Evolutionary conservation across 495 filamentous ascomycete species (phyloP).

Genomic region (Xanthoparmelia taractica): DNA sequence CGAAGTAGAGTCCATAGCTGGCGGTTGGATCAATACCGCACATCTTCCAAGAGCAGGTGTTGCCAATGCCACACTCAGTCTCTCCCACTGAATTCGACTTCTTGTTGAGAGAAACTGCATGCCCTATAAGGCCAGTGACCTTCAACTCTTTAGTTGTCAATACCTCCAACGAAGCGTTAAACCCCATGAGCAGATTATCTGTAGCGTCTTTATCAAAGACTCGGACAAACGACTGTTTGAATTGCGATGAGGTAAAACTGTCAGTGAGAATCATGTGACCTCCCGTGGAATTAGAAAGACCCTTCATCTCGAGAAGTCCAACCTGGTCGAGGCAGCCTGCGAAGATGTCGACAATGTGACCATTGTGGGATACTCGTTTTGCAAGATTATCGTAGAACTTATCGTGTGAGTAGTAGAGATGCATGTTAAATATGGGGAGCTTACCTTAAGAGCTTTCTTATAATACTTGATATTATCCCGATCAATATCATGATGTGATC

Average conservation of each 20-base stretch:
- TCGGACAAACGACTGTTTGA: conserved; percentile 96
- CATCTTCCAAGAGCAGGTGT: conserved; percentile 99
- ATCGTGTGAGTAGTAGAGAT: conserved; percentile 23
- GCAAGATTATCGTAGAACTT: conserved; percentile 96
- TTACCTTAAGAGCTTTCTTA: conserved; percentile 96
- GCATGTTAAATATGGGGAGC: conserved; percentile 11
- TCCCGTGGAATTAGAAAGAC: conserved; percentile 88
- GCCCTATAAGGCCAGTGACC: conserved; percentile 95
- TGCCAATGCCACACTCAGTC: conserved; percentile 96
- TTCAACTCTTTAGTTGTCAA: conserved; percentile 97
- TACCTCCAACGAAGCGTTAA: conserved; percentile 95
- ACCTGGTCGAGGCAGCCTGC: conserved; percentile 98
- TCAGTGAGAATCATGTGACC: conserved; percentile 98
- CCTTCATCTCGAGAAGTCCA: conserved; percentile 97
- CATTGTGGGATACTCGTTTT: conserved; percentile 94
- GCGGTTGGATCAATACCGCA: conserved; percentile 91
- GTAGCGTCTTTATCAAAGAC: conserved; percentile 95
- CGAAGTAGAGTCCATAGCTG: conserved; percentile 95
- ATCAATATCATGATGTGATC: conserved; percentile 98
- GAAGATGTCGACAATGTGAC: conserved; percentile 96
- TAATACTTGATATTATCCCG: conserved; percentile 99
- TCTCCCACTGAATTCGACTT: conserved; percentile 96
- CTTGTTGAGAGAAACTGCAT: conserved; percentile 94
- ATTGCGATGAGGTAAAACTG: conserved; percentile 98
- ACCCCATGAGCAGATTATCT: conserved; percentile 95